Evolutionary conservation across 768 basidiomycete genomes (phyloP).

Genomic region (Xerocomellus intermedius): DNA sequence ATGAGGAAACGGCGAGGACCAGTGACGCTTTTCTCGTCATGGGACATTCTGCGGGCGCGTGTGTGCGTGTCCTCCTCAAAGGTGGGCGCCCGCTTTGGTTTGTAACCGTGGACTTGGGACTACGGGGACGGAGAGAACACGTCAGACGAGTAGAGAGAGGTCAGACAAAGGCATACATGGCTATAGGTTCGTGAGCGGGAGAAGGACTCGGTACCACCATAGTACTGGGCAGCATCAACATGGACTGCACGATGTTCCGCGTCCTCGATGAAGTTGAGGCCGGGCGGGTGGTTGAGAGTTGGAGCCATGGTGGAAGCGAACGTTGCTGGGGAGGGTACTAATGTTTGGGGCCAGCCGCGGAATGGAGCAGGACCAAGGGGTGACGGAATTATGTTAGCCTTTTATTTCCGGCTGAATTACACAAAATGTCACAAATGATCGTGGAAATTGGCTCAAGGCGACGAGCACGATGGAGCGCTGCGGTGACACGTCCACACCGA

Average conservation of each 20-base stretch:
- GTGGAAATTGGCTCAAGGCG: constrained; percentile 16
- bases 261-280: constrained; percentile 68
- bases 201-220: constrained; percentile 75
- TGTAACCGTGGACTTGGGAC: constrained; percentile 73
- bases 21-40: constrained; percentile 83
- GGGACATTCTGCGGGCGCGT: constrained; percentile 79
- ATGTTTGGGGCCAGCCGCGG: not conserved
- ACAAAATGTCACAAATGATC: constrained; percentile 10
- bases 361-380: constrained; percentile 15
- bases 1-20: constrained; percentile 89
- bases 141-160: constrained; percentile 10
- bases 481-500: not conserved
- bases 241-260: constrained; percentile 46
- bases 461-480: not conserved
- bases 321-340: not conserved
- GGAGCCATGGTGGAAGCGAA: constrained; percentile 53
- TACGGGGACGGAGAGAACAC: constrained; percentile 30
- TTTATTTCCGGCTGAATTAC: constrained; percentile 14
- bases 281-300: constrained; percentile 58
- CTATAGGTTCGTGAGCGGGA: constrained; percentile 88
- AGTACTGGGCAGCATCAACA: constrained; percentile 77
- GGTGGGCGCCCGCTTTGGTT: constrained; percentile 64
- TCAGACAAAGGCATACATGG: constrained; percentile 49
- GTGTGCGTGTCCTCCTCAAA: constrained; percentile 78
- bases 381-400: constrained; percentile 13